A percentile compares a stretch with the other conserved stretches of the same genome.
Conservation (phyloP, 768 basidiomycete species). For the Imleria badia region DNA sequence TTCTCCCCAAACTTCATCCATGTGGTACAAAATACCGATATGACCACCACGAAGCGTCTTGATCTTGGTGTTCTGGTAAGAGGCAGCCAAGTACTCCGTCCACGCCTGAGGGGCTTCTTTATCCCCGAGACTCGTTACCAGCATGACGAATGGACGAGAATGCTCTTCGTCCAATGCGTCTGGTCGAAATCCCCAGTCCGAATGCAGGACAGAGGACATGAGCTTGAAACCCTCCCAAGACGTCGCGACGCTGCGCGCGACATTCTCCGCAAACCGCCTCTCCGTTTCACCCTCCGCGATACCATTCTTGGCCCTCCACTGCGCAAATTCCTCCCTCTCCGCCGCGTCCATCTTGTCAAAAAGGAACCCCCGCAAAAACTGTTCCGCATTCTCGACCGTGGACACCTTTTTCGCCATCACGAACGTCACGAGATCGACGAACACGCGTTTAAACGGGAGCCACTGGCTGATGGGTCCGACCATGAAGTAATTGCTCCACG, state of each 20-base stretch:
- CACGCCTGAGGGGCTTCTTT: conserved; percentile 40
- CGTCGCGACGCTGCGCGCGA: conserved; percentile 46
- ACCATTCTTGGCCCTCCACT: conserved; percentile 43
- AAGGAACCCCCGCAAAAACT: conserved; percentile 37
- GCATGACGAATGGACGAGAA: conserved; percentile 42
- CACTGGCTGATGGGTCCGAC: conserved; percentile 44
- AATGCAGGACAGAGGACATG: conserved; percentile 41
- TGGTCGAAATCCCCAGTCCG: conserved; percentile 52
- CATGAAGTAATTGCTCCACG: conserved; percentile 46
- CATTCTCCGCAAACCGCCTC: conserved; percentile 40
- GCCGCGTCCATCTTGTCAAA: conserved; percentile 43
- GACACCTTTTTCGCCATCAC: conserved; percentile 37
- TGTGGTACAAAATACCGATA: conserved; percentile 42
- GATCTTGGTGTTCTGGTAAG: conserved; percentile 44
- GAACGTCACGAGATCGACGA: conserved; percentile 34
- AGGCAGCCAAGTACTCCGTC: conserved; percentile 49
- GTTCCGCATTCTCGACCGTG: conserved; percentile 41
- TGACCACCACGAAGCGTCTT: conserved; percentile 50
- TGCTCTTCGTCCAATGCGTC: conserved; percentile 45
- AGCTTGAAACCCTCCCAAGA: conserved; percentile 56
- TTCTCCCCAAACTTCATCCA: conserved; percentile 47
- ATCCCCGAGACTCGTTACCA: conserved; percentile 46
- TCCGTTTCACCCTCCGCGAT: conserved; percentile 45
- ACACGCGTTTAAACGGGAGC: conserved; percentile 39
- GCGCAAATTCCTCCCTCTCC: conserved; percentile 32